Evolutionary conservation across 2,329 filamentous ascomycete genomes (phyloP), one percentile per base, ranked within the genome.

Genomic region (Arthrobotrys iridis): DNA sequence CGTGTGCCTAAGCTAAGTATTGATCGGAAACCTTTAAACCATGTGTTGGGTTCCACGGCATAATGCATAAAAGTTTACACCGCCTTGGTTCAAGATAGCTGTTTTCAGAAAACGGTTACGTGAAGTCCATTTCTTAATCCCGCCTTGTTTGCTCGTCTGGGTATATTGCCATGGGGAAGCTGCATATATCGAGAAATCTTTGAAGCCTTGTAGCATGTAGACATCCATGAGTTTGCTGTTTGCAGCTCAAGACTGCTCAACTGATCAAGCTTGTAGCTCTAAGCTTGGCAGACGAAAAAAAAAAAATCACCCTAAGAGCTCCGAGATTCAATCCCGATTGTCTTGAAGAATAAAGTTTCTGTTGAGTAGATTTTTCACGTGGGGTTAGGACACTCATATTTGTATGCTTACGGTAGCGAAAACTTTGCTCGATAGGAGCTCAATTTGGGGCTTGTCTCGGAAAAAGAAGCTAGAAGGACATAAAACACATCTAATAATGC

Each of bases 21-120:
- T 26, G 35, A 11, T 40, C 6, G 10, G 2, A 13, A 8, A 52
- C 18, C 10, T 45, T 35, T 35, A 15, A 57, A 50, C 55, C 65
- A 70, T 52, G 65, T 62, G 58, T 72, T 64, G 35, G 24, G 67
- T 64, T 37, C 20, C 58, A 72, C 67, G 13, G 15, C 45, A 46
- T 46, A 15, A 43, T 4, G 13, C 3, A 60, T 71, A n/a, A n/a
- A n/a, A n/a, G n/a, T n/a, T n/a, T 57, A 63, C 66, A 63, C 26
- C 41, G 33, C 35, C 50, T 45, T 52, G 20, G n/a, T 60, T 33
- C n/a, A 55, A n/a, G 6, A 35, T 22, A 37, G 68, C 60, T 74
- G 68, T 37, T 74, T 74, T 66, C 62, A 66, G 68, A 62, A 43
- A 74, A 46, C 68, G 52, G 62, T 40, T 60, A 40, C 26, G 15